Base-by-base conservation (phyloP, 441 rosid species). In the Populus hybrid region DNA sequence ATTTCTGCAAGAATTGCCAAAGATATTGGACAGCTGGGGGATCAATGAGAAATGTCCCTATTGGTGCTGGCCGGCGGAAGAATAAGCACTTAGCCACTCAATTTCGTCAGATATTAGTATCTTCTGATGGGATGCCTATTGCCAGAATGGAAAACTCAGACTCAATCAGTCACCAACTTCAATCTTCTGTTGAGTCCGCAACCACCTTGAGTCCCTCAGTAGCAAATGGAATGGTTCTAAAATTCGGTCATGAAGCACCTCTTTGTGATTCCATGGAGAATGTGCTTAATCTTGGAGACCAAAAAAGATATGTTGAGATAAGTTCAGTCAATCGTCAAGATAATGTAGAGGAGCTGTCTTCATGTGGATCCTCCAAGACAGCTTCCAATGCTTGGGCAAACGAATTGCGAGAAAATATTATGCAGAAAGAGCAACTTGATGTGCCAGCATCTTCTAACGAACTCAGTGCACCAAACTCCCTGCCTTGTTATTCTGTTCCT, bases 1-100 rank as follows among this genome's bases (percentile, higher is more conserved):
- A 91, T 83, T 91, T 91, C 80, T 91, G 96, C 82, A 90, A 89
- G 88, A 91, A 91, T 74, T 91, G 96, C 82, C 96, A 91, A 76
- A 90, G 96, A 79, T 91, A 91, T 82, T 91, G 96, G 96, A 91
- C 96, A 19, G 96, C 94, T 34, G 96, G 96, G 73, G 96, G 96
- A 70, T 88, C 94, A 1, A 90, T 91, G 94, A 85, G 96, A 81
- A 91, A 90, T 57, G 96, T 91, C 67, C 94, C 94, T 40, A 81
- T 91, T 24, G 96, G 96, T 12, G 96, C 96, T 67, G 96, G 96
- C 10, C 80, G 94, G 32, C 84, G 96, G 80, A 91, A 88, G 79
- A 87, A 87, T 85, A 85, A 85, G 84, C 91, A 85, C 76, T 76
- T 88, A 70, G 87, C 91, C 24, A 85, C 90, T 21, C 92, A 88